A percentile compares a stretch with the other conserved stretches of the same genome.
phyloP scores from a whole-genome alignment of 1,139 yeast species.

The Eremothecium cymbalariae region DNA sequence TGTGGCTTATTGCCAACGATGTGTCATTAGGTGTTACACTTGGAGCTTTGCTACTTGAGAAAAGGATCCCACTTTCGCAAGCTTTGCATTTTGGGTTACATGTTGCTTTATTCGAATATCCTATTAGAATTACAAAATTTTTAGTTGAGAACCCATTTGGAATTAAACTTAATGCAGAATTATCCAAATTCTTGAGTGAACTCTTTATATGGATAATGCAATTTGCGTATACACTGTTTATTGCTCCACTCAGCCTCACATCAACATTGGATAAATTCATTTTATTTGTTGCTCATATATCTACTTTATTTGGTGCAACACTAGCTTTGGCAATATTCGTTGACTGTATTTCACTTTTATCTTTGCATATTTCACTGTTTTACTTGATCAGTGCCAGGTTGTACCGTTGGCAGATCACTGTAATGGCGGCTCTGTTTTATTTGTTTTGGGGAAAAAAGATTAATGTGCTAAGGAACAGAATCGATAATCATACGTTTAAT shows the following conservation, averaged over 20 bases:
- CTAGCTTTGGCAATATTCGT: slow-evolving; percentile 57
- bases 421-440: slow-evolving; percentile 67
- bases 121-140: slow-evolving; percentile 55
- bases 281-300: slow-evolving; percentile 36
- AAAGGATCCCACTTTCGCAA: slow-evolving; percentile 32
- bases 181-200: slow-evolving; percentile 81
- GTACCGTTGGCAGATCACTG: slow-evolving; percentile 64
- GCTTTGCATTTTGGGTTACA: slow-evolving; percentile 13
- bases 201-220: slow-evolving; percentile 76
- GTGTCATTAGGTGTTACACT: slow-evolving; percentile 62
- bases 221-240: slow-evolving; percentile 45
- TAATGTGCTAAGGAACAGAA: slow-evolving; percentile 73
- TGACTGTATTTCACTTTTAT: slow-evolving; percentile 55
- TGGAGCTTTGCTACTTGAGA: slow-evolving; percentile 43
- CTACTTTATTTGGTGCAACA: slow-evolving; percentile 53
- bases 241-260: slow-evolving; percentile 25
- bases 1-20: slow-evolving; percentile 85
- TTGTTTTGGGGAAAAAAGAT: slow-evolving; percentile 85
- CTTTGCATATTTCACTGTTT: slow-evolving; percentile 68
- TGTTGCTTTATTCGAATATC: slow-evolving; percentile 29
- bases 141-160: slow-evolving; percentile 91
- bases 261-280: slow-evolving; percentile 31
- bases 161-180: slow-evolving; percentile 78
- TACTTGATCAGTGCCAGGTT: slow-evolving; percentile 73
- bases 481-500: slow-evolving; percentile 77